Evolutionary conservation across 2,329 filamentous ascomycete genomes (phyloP), one percentile per base, ranked within the genome.

Genomic region (Beauveria scarabaeidicola): DNA sequence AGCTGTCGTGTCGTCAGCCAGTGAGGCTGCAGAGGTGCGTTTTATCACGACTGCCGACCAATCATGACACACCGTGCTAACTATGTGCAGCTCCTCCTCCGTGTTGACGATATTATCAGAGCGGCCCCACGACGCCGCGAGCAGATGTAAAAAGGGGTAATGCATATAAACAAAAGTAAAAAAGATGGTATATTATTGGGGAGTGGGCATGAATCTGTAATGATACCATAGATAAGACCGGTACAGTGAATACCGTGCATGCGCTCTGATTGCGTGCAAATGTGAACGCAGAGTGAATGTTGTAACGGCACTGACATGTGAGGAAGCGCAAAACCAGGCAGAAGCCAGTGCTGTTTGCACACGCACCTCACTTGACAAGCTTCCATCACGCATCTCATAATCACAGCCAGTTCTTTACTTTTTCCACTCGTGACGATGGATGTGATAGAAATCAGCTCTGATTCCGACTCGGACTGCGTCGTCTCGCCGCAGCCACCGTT

Each of bases 21-120:
- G 91, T 61, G 94, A 99, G 77, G 94, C 94, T 63, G 92, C 94
- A 65, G 94, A 99, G 83, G 91, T 95, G 80, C 78, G 86, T 46
- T 46, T 23, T 40, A 27, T 23, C 7, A 11, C 13, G 9, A n/a
- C 15, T 11, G 11, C 21, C 9, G 9, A 2, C 15, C 1, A 19
- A 5, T 10, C 1, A 32, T 13, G 13, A 5, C 48, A 29, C n/a
- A 7, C 8, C 3, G 7, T 32, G 48, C 68, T 72, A 65, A 72
- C 66, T 23, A 29, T 55, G 66, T 58, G 41, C 44, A 50, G 40
- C 32, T 54, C 7, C 38, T n/a, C 66, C 80, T 99, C 65, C 85
- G 94, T 71, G 94, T 99, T 56, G 94, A 99, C 77, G 94, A 97
- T 75, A 99, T 99, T 73, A 97, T 99, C 73, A 87, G 93, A 63